Evolutionary conservation across 352 stramenopile species (phyloP), one percentile per base, ranked within the genome.

Genomic region (Globisporangium emineosum): DNA sequence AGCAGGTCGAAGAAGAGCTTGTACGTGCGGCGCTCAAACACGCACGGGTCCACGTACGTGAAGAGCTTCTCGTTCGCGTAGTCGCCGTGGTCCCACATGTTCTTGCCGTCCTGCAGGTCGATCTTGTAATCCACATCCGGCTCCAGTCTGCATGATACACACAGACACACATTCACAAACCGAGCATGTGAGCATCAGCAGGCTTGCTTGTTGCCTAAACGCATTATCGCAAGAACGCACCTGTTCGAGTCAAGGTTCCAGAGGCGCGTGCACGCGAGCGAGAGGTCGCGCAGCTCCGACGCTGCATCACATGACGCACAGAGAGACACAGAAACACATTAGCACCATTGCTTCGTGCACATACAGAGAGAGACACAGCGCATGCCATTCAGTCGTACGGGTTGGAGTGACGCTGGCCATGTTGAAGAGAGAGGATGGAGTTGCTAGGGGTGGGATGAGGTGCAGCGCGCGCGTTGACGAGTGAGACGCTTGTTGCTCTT

Each of bases 191-290:
- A 42, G 40, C 56, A 40, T 10, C 2, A 32, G 12, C 12, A 19
- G 19, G n/a, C 10, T 63, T 5, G 5, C 33, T 6, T 57, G 19
- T n/a, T 19, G n/a, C 12, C 7, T 6, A 4, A 7, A 2, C 23
- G 15, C 40, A 10, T 21, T 45, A 8, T 21, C 21, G 6, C 57
- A 29, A 32, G 12, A 47, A 57, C 69, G 47, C 33, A 78, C 70
- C 90, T 76, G 69, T 98, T 96, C 42, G 70, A 72, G 80, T 98
- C 96, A 21, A 98, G 81, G 57, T 97, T 78, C 96, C 96, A 98
- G 32, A 98, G 83, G 51, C 89, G 83, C 70, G 97, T 83, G 72
- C 86, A 93, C 5, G 90, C 83, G 25, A 76, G 66, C 47, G 84
- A 93, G 23, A 93, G 69, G 69, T 76, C 88, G 73, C 69, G 76